Conservation (phyloP, 371 early-diverging fungal genomes). For the Mortierella sp. region DNA sequence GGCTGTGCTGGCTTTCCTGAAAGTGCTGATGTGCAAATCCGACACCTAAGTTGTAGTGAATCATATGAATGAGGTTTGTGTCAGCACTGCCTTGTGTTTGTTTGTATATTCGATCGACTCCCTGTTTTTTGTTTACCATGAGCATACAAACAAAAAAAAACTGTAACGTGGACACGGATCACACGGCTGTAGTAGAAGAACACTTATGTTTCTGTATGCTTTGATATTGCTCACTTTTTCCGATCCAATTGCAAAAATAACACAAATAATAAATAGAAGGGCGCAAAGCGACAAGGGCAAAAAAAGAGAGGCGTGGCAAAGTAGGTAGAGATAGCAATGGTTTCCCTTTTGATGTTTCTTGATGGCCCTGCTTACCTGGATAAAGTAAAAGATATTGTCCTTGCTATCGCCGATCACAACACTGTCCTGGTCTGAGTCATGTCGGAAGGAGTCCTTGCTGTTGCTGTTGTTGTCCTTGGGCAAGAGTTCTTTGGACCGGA, state of each 20-base stretch:
- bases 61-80: background rate
- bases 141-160: background rate
- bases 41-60: constrained; percentile 68
- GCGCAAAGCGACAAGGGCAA: background rate
- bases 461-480: constrained; percentile 6
- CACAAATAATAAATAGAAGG: background rate
- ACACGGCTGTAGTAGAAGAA: background rate
- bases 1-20: constrained; percentile 77
- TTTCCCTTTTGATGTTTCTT: background rate
- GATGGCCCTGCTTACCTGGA: constrained; percentile 62
- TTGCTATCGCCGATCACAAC: constrained; percentile 60
- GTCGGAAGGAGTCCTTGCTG: background rate
- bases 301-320: background rate
- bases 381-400: constrained; percentile 74
- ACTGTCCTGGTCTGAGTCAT: constrained; percentile 25
- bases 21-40: constrained; percentile 89
- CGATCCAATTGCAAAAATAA: background rate
- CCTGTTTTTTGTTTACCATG: background rate
- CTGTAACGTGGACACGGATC: background rate
- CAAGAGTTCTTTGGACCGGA: constrained; percentile 22
- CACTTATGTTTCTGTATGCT: background rate
- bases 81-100: background rate
- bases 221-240: background rate
- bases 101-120: background rate
- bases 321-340: background rate